Percentiles rank a stretch among this genome's conserved stretches.
phyloP scores from a whole-genome alignment of 805 yeast genomes.

The Helenozyma baotianmanensis region DNA sequence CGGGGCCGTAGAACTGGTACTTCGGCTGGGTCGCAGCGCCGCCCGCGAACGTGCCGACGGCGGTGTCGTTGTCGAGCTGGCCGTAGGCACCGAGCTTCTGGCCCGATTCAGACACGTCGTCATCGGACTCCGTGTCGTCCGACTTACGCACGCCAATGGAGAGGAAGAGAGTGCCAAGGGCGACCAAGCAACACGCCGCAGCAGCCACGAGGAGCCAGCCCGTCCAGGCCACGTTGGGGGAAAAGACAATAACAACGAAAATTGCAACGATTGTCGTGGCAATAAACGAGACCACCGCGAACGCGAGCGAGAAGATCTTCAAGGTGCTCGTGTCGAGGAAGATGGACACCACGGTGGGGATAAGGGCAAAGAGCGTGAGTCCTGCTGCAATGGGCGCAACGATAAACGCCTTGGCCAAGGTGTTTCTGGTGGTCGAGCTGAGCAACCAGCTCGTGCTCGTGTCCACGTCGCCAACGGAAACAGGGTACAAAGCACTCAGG shows the following conservation, averaged over 20 bases:
- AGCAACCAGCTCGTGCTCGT: constrained; percentile 46
- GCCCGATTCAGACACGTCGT: constrained; percentile 14
- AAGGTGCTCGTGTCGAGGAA: constrained; percentile 20
- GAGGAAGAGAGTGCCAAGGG: constrained; percentile 46
- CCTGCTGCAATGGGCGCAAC: constrained; percentile 67
- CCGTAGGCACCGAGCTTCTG: constrained; percentile 13
- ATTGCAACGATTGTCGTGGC: constrained; percentile 53
- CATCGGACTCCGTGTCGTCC: constrained; percentile 12
- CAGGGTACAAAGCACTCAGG: constrained; percentile 43
- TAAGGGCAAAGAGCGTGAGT: constrained; percentile 40
- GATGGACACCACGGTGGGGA: constrained; percentile 22
- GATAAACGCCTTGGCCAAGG: constrained; percentile 51
- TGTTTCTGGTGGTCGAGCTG: constrained; percentile 41
- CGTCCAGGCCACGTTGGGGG: constrained; percentile 67
- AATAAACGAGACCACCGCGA: constrained; percentile 48
- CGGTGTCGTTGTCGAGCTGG: constrained; percentile 4
- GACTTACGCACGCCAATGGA: constrained; percentile 24
- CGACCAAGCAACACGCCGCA: constrained; percentile 50
- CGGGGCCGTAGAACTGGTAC: constrained; percentile 4
- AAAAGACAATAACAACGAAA: constrained; percentile 52
- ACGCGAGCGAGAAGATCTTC: constrained; percentile 37
- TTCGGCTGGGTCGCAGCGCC: constrained; percentile 2
- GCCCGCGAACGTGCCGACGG: constrained; percentile 3
- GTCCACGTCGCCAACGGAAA: constrained; percentile 29
- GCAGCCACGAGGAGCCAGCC: constrained; percentile 69